Evolutionary conservation across 345 rosid species (phyloP).

Genomic region (Moringa oleifera): DNA sequence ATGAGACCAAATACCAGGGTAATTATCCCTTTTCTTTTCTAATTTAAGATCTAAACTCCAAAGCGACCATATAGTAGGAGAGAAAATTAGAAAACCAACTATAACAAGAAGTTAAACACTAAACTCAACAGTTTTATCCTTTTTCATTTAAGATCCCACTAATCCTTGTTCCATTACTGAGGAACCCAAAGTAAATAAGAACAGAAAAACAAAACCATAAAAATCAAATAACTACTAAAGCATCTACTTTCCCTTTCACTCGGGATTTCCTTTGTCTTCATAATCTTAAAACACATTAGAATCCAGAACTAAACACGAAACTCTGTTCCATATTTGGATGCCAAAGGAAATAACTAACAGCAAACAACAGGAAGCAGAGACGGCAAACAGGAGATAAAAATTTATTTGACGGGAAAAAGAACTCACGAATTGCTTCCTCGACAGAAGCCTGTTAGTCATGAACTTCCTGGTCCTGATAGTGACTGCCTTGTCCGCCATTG

Average conservation of each 20-base stretch:
- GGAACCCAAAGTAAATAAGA: too few species aligned
- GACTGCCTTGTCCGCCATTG: slow-evolving; percentile 88
- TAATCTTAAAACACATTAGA: not conserved
- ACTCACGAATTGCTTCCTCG: slow-evolving; percentile 98
- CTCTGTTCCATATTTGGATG: not conserved
- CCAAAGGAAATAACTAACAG: too few species aligned
- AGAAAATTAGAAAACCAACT: too few species aligned
- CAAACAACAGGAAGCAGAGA: too few species aligned
- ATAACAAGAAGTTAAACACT: not conserved
- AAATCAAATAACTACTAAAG: too few species aligned
- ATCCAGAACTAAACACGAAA: too few species aligned
- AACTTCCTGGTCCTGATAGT: slow-evolving; percentile 87
- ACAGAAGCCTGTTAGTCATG: slow-evolving; percentile 96
- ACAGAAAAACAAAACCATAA: too few species aligned
- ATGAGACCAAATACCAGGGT: not conserved
- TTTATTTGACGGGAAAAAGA: not conserved
- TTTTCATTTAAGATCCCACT: too few species aligned
- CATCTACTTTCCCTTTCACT: too few species aligned
- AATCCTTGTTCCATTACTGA: too few species aligned
- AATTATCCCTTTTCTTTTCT: not conserved
- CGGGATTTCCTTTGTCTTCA: too few species aligned
- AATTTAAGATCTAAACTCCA: not conserved
- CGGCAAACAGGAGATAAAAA: too few species aligned
- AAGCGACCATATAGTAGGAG: not conserved
- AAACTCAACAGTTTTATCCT: not conserved